Evolutionary conservation across 257 asterid genomes (phyloP).

Genomic region (Marsdenia floribunda): DNA sequence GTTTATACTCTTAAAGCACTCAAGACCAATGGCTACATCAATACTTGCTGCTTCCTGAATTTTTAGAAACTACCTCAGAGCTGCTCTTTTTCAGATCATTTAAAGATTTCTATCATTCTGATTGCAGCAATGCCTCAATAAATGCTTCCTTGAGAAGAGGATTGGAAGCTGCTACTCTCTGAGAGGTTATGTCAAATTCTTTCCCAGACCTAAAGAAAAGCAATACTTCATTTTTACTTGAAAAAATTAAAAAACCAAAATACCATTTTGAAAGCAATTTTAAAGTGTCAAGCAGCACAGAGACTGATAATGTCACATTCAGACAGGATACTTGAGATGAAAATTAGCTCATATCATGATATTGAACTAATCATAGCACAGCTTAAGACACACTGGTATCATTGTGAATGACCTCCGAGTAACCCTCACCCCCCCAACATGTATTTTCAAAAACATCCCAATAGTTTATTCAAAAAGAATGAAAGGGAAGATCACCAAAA

Average conservation of each 20-base stretch:
- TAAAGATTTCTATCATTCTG: constrained; percentile 36
- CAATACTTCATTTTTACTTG: neutral
- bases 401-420: neutral
- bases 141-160: constrained; percentile 57
- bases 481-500: neutral
- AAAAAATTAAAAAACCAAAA: neutral
- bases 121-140: constrained; percentile 49
- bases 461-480: neutral
- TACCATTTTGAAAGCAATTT: neutral
- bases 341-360: constrained; percentile 1
- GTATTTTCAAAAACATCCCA: neutral
- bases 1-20: neutral
- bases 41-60: neutral
- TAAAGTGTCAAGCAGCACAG: neutral
- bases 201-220: constrained; percentile 50
- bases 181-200: constrained; percentile 64
- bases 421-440: neutral
- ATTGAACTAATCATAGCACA: neutral
- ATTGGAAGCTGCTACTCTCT: constrained; percentile 73
- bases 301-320: neutral
- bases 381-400: neutral
- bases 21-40: neutral
- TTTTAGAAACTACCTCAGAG: neutral
- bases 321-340: neutral
- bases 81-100: constrained; percentile 9